These are phyloP conservation scores for Iris macrosiphon DNA, from an alignment of 106 monocot genomes.

Conservation along the genomic window DNA sequence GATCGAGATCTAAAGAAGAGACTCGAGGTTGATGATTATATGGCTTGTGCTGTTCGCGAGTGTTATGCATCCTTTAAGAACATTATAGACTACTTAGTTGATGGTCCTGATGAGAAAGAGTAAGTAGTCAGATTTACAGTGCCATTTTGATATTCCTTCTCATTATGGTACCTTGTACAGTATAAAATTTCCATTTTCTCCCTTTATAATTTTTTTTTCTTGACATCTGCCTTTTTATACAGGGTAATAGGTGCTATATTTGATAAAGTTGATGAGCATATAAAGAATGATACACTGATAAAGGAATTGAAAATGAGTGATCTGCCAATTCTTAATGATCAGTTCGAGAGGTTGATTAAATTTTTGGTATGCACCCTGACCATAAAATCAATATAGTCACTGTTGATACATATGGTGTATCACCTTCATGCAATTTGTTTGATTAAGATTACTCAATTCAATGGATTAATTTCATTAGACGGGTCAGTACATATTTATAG, in stretches of 20 bases:
- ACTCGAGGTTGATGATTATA: slow-evolving; percentile 50
- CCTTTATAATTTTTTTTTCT: slow-evolving; percentile 7
- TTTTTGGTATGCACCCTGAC: slow-evolving; percentile 48
- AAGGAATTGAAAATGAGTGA: slow-evolving; percentile 48
- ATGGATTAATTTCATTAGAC: too few species aligned
- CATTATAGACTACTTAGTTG: slow-evolving; percentile 56
- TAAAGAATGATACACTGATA: slow-evolving; percentile 27
- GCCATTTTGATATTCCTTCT: not conserved
- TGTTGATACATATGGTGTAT: too few species aligned
- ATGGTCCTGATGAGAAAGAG: slow-evolving; percentile 45
- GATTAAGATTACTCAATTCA: too few species aligned
- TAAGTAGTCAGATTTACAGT: too few species aligned
- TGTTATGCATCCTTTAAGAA: slow-evolving; percentile 73
- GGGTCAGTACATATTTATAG: too few species aligned
- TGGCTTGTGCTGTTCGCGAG: slow-evolving; percentile 66
- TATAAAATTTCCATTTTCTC: not conserved
- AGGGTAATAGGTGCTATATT: slow-evolving; percentile 64
- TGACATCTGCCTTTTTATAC: slow-evolving; percentile 5
- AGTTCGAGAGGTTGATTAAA: slow-evolving; percentile 45
- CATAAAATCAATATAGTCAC: too few species aligned
- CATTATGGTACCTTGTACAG: not conserved
- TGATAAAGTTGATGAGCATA: slow-evolving; percentile 40
- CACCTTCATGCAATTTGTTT: too few species aligned
- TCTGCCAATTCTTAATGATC: slow-evolving; percentile 47
- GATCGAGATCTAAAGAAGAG: slow-evolving; percentile 71